These are phyloP conservation scores for Eleusine indica DNA, from an alignment of 176 grass and related monocot genomes.

Conservation along the genomic window DNA sequence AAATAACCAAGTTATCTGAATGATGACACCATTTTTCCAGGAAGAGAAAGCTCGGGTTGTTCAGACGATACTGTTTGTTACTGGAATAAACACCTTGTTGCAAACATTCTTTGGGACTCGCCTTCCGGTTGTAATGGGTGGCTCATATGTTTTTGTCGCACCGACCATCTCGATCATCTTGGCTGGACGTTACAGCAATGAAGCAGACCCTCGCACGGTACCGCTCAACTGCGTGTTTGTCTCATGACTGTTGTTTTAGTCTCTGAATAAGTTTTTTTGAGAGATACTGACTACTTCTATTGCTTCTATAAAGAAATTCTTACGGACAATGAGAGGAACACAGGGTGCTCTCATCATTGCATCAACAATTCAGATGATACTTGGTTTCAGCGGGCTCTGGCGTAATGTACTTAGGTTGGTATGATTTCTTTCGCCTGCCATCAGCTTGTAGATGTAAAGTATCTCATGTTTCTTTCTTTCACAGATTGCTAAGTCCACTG, in stretches of 20 bases:
- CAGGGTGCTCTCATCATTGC: conserved; percentile 88
- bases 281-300: conserved; percentile 32
- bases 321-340: conserved; percentile 79
- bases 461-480: neutral
- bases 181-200: conserved; percentile 77
- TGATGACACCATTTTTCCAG: conserved; percentile 31
- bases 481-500: conserved; percentile 80
- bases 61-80: conserved; percentile 89
- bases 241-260: neutral
- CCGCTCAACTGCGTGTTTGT: neutral
- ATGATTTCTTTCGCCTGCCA: neutral
- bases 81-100: conserved; percentile 94
- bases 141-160: conserved; percentile 79
- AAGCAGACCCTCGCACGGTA: conserved; percentile 81
- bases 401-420: conserved; percentile 83
- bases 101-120: conserved; percentile 88
- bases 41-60: conserved; percentile 87
- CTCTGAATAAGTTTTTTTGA: neutral
- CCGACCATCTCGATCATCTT: conserved; percentile 96
- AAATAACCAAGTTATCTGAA: neutral
- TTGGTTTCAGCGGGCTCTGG: conserved; percentile 99
- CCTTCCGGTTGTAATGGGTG: conserved; percentile 80
- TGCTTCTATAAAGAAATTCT: conserved; percentile 74
- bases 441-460: conserved; percentile 19
- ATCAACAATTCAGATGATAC: conserved; percentile 85